Evolutionary conservation across 129 eudicot genomes (phyloP), one percentile per base, ranked within the genome.

Genomic region (Chrysanthemum seticuspe): DNA sequence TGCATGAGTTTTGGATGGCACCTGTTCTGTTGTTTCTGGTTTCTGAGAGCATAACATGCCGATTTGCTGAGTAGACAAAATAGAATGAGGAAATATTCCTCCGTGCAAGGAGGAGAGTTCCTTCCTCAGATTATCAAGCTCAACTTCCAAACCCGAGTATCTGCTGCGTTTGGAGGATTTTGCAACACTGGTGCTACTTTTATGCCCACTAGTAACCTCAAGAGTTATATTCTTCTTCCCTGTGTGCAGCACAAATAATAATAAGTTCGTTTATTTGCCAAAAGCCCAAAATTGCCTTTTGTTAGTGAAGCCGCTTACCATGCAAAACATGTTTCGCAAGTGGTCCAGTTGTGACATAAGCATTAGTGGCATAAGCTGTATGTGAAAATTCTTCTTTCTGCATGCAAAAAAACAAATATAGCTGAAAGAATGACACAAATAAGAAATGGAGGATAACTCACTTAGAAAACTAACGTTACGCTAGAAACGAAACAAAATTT

Each of bases 361-460:
- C 97, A 80, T 94, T 94, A 75, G 98, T 94, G 45, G 98, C 59
- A 83, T 90, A 94, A 6, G 98, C 92, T 57, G 96, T 94, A 71
- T 94, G 98, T 75, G 86, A 86, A 78, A 86, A 94, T 83, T 94
- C 98, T 80, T 94, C 98, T 88, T 90, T 94, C 98, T 94, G 87
- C 84, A 83, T 65, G 48, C 76, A 45, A 62, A 36, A 36, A 56
- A 11, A 60, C 21, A 18, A 15, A 68, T 3, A 63, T 6, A 54
- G 49, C 29, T 14, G 50, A 52, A 70, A 34, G 45, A 44, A 49
- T 65, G 67, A 56, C 48, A 67, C 27, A 68, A 16, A 66, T 44
- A 47, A 16, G 23, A 71, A 65, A 18, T 6, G 19, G 21, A 44
- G 47, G 48, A 27, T 40, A 58, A 21, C 14, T 14, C 0, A 21